phyloP scores from a whole-genome alignment of 345 rosid species.

The Firmiana major region DNA sequence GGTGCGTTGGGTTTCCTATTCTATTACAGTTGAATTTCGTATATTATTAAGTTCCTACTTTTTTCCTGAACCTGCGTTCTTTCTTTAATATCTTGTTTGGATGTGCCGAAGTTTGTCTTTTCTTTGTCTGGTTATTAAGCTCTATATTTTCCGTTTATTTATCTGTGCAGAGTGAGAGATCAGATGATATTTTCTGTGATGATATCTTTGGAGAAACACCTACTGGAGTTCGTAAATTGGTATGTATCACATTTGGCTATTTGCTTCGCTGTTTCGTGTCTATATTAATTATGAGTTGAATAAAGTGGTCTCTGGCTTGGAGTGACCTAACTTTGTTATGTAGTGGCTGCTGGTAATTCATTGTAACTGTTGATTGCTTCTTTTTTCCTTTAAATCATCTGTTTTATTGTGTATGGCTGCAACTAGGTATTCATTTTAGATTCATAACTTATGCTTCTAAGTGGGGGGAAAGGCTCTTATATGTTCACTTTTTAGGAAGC shows the following conservation, averaged over 20 bases:
- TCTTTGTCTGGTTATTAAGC: conserved; percentile 10
- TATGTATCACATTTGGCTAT: conserved; percentile 24
- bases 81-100: conserved; percentile 21
- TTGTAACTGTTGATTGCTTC: not conserved
- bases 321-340: not conserved
- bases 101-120: conserved; percentile 20
- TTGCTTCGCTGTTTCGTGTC: not conserved
- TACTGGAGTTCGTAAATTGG: conserved; percentile 55
- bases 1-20: conserved; percentile 41
- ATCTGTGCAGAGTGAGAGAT: conserved; percentile 79
- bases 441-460: not conserved
- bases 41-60: not conserved
- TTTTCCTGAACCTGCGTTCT: conserved; percentile 2
- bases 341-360: not conserved
- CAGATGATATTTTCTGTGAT: conserved; percentile 72
- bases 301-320: not conserved
- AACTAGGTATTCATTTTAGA: not conserved
- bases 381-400: not conserved
- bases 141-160: conserved; percentile 16
- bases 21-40: not conserved
- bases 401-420: not conserved
- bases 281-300: not conserved
- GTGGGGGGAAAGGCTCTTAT: not conserved
- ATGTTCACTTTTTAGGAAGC: not conserved
- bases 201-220: conserved; percentile 99